Evolutionary conservation across 768 basidiomycete genomes (phyloP).

Genomic region (Dentipellis sp.): DNA sequence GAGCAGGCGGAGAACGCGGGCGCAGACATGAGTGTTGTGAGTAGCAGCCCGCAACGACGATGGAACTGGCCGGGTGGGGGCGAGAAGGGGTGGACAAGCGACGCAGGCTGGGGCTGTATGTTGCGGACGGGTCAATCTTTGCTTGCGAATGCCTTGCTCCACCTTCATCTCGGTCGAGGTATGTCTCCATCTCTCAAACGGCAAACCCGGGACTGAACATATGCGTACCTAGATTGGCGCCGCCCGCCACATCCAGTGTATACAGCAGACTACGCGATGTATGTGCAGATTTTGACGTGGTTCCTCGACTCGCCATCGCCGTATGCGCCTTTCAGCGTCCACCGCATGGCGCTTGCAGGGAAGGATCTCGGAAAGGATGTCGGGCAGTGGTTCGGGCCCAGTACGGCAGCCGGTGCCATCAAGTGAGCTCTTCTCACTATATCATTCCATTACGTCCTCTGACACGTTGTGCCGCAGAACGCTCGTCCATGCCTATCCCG

Average conservation of each 20-base stretch:
- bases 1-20: constrained; percentile 18
- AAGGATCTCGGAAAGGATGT: constrained; percentile 93
- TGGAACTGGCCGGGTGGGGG: constrained; percentile 59
- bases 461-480: constrained; percentile 35
- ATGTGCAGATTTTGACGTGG: constrained; percentile 90
- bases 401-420: constrained; percentile 94
- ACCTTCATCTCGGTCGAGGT: constrained; percentile 72
- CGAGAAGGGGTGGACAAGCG: constrained; percentile 76
- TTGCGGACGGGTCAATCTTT: constrained; percentile 78
- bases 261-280: constrained; percentile 68
- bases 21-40: background rate
- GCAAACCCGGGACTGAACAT: background rate
- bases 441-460: background rate
- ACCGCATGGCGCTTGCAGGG: constrained; percentile 91
- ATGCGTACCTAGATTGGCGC: constrained; percentile 64
- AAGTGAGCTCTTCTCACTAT: constrained; percentile 37
- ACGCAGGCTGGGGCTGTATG: constrained; percentile 92
- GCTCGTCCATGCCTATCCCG: constrained; percentile 70
- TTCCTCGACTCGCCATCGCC: constrained; percentile 87
- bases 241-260: constrained; percentile 52
- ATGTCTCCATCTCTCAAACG: constrained; percentile 15
- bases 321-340: constrained; percentile 86
- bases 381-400: constrained; percentile 97
- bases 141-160: constrained; percentile 70
- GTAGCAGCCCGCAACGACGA: constrained; percentile 36